Conservation (phyloP, 148 eudicot species). For the Talinum fruticosum region DNA sequence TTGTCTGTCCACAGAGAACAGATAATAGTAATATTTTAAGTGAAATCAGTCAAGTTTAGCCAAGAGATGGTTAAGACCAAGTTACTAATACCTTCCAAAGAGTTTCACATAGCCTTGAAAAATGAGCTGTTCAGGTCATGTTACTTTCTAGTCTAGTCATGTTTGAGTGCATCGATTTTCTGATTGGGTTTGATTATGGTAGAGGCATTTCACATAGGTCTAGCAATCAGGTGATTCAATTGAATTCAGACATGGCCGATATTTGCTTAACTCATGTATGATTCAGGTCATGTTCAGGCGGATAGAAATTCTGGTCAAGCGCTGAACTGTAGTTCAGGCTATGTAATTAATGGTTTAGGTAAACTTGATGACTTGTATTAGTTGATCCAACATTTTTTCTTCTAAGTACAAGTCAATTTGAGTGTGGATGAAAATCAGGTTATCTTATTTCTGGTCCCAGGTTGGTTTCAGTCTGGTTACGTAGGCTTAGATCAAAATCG, state of each 20-base stretch:
- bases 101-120: background rate
- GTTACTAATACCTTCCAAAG: background rate
- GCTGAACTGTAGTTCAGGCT: background rate
- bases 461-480: background rate
- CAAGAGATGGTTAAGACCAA: background rate
- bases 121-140: background rate
- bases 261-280: background rate
- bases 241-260: background rate
- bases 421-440: background rate
- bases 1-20: conserved; percentile 28
- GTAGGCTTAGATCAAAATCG: background rate
- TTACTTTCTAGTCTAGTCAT: background rate
- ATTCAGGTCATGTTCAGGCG: background rate
- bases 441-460: background rate
- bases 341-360: background rate
- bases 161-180: background rate
- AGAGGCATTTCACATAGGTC: background rate
- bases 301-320: background rate
- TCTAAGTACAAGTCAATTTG: background rate
- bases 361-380: background rate
- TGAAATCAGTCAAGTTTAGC: background rate
- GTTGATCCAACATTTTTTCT: background rate
- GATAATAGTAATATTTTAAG: background rate
- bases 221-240: background rate
- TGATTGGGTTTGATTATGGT: no score